These are phyloP conservation scores for Blastobotrys capitulatus DNA, from an alignment of 1,139 yeast species.

Conservation along the genomic window DNA sequence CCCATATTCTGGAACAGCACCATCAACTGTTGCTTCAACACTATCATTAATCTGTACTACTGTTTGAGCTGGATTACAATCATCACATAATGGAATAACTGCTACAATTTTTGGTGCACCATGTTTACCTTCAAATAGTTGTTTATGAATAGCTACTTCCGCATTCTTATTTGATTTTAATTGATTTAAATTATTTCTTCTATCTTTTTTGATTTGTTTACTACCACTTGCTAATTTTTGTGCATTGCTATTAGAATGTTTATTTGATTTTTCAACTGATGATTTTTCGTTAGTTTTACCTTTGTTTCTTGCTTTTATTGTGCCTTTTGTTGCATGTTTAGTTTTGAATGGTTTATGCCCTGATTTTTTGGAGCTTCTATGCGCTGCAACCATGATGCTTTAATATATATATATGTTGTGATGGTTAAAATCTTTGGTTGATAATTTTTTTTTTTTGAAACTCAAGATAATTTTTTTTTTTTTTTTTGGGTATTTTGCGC, in stretches of 20 bases:
- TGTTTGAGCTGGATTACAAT: conserved; percentile 55
- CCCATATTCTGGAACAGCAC: conserved; percentile 34
- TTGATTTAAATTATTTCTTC: conserved; percentile 78
- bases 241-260: conserved; percentile 54
- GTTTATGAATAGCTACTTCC: conserved; percentile 43
- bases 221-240: conserved; percentile 71
- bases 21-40: conserved; percentile 23
- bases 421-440: background rate
- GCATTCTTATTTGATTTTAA: conserved; percentile 64
- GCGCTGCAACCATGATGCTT: conserved; percentile 30
- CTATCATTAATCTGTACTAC: conserved; percentile 39
- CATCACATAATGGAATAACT: conserved; percentile 71
- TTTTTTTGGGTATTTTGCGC: no score
- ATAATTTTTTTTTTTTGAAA: background rate
- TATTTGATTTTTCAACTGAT: conserved; percentile 37
- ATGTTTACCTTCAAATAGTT: conserved; percentile 69
- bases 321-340: conserved; percentile 86
- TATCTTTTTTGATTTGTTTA: conserved; percentile 62
- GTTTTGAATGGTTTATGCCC: conserved; percentile 88
- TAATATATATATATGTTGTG: background rate
- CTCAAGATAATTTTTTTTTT: no score
- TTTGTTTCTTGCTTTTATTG: conserved; percentile 68
- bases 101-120: conserved; percentile 85
- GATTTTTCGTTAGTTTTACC: conserved; percentile 67
- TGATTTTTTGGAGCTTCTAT: conserved; percentile 75